A percentile compares a stretch with the other conserved stretches of the same genome.
These are phyloP conservation scores for Eutrema yunnanense DNA, from an alignment of 345 rosid species.

Conservation along the genomic window DNA sequence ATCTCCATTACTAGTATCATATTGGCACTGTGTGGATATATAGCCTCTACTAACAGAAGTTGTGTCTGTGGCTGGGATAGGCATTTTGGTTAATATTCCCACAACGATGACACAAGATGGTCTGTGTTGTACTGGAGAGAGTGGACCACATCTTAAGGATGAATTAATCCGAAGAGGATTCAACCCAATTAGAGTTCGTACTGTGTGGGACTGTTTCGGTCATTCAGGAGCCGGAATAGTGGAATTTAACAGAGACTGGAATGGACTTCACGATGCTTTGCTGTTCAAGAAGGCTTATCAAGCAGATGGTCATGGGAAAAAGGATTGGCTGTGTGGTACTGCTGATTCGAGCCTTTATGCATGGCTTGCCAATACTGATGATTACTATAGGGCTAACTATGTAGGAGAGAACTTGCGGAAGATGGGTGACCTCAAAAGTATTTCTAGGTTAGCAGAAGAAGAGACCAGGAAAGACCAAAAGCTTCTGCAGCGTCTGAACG, in stretches of 20 bases:
- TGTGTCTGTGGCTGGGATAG: constrained; percentile 63
- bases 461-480: constrained; percentile 75
- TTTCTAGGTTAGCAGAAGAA: constrained; percentile 74
- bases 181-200: constrained; percentile 75
- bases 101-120: constrained; percentile 60
- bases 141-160: constrained; percentile 84
- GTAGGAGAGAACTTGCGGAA: constrained; percentile 73
- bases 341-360: constrained; percentile 62
- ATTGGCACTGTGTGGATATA: background rate
- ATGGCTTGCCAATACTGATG: constrained; percentile 93
- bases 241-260: constrained; percentile 91
- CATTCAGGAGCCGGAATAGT: constrained; percentile 85
- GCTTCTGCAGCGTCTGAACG: constrained; percentile 54
- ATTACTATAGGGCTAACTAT: constrained; percentile 54
- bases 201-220: constrained; percentile 79
- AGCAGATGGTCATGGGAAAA: constrained; percentile 75
- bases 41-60: constrained; percentile 14
- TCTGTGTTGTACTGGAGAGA: constrained; percentile 52
- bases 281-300: constrained; percentile 82
- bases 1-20: background rate
- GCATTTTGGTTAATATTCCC: constrained; percentile 78
- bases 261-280: constrained; percentile 82
- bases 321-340: constrained; percentile 48
- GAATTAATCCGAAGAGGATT: constrained; percentile 71
- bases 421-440: constrained; percentile 70